Evolutionary conservation across 176 grass and related monocot species (phyloP).

Genomic region (Ensete glaucum): DNA sequence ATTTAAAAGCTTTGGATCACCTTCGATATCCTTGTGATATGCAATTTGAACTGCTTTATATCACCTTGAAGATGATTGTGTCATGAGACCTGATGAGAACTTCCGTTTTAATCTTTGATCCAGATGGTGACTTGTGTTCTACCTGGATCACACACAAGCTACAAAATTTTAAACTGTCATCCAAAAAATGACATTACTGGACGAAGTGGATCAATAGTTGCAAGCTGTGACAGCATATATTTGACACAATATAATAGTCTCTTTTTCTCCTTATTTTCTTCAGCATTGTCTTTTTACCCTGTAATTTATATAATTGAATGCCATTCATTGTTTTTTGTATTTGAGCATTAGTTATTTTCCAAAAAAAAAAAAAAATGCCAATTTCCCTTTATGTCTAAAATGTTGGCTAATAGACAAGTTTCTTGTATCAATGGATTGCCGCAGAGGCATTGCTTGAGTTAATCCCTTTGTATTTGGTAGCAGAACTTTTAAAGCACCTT

Average conservation of each 20-base stretch:
- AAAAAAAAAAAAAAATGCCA: too few relatives aligned
- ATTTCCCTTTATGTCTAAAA: not conserved
- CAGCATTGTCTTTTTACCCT: not conserved
- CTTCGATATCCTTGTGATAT: not conserved
- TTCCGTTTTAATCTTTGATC: not conserved
- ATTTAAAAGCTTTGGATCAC: not conserved
- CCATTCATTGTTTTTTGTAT: too few relatives aligned
- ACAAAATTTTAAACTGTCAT: too few relatives aligned
- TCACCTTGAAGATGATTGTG: not conserved
- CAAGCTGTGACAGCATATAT: not conserved
- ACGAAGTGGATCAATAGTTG: not conserved
- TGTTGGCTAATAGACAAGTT: not conserved
- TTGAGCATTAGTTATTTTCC: too few relatives aligned
- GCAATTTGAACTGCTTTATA: not conserved
- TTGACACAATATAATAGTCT: not conserved
- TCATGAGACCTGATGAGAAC: not conserved
- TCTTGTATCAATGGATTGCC: not conserved
- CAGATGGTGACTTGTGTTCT: not conserved
- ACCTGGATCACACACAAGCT: not conserved
- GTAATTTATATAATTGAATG: not conserved
- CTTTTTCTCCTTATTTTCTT: not conserved
- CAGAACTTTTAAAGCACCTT: not conserved
- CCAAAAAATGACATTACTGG: not conserved
- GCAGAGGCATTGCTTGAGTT: not conserved
- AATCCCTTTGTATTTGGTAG: not conserved